Percentiles rank a stretch among this genome's conserved stretches.
phyloP scores from a whole-genome alignment of 2,329 filamentous ascomycete genomes.

The Laburnicola sp. region DNA sequence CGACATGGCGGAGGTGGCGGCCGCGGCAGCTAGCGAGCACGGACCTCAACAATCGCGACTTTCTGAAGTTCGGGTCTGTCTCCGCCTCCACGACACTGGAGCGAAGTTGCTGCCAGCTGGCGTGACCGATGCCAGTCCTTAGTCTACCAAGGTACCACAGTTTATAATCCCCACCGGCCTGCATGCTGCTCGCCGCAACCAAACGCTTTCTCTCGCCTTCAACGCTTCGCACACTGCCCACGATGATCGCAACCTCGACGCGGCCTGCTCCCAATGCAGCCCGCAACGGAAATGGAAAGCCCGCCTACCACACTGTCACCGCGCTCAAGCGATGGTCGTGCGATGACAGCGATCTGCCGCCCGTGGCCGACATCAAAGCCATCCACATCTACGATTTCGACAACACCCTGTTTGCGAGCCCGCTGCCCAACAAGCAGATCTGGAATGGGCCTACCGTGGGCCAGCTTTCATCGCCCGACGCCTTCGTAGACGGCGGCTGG shows the following conservation, averaged over 20 bases:
- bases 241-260: conserved; percentile 39
- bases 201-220: conserved; percentile 20
- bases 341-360: conserved; percentile 71
- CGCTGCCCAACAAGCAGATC: conserved; percentile 82
- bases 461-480: conserved; percentile 72
- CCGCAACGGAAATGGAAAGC: conserved; percentile 32
- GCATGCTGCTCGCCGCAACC: conserved; percentile 32
- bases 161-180: conserved; percentile 1
- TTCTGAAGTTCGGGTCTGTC: not conserved
- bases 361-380: conserved; percentile 69
- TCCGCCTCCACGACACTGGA: not conserved
- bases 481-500: conserved; percentile 85
- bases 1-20: conserved; percentile 5
- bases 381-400: conserved; percentile 98
- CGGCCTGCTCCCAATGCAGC: conserved; percentile 32
- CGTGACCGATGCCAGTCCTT: too few relatives aligned
- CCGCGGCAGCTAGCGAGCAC: conserved; percentile 7
- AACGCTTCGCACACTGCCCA: conserved; percentile 26
- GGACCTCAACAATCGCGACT: conserved; percentile 14
- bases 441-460: conserved; percentile 83
- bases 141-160: not conserved
- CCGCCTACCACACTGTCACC: conserved; percentile 63
- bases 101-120: too few relatives aligned
- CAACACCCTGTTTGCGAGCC: conserved; percentile 92
- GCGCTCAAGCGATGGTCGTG: conserved; percentile 84